Evolutionary conservation across 2,329 filamentous ascomycete species (phyloP), one percentile per base, ranked within the genome.

Genomic region (Aspergillus vadensis): DNA sequence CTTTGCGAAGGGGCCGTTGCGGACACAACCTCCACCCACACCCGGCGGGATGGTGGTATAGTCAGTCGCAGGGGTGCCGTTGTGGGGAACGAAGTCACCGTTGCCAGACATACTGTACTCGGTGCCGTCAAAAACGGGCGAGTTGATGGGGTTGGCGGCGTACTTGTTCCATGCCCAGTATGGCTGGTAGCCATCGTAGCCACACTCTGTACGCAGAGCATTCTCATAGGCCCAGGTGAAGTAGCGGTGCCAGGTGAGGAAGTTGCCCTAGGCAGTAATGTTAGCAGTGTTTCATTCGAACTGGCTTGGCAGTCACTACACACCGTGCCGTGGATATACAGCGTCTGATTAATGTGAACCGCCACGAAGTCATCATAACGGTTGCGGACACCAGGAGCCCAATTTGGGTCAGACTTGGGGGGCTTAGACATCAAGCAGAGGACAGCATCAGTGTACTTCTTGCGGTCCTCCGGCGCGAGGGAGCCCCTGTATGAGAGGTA

Each of bases 291-390:
- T 9, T 6, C 17, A 23, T 1, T 2, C 2, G 5, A 2, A 6
- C 8, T 7, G 3, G 12, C 10, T 36, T 36, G 12, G 4, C 32
- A 14, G 12, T 44, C 10, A 15, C 17, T 14, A 44, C 61, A 25
- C 65, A 72, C 72, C 6, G 73, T 72, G 21, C 58, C 66, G 57
- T 84, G 82, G 17, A 84, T 82, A 1, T 53, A 55, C 9, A 74
- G 61, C 0, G 82, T 82, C 62, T 80, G 75, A 56, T 82, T 79
- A 59, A 85, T 77, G 61, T 85, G 83, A 0, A 77, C 74, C 5
- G 77, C 81, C 5, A 82, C 74, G 47, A 80, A 85, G 60, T 85
- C 83, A 65, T 85, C 83, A 59, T 78, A 83, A n/a, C 58, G 81
- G 62, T 74, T 78, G 59, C 73, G 75, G 2, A 77, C 80, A 2